Evolutionary conservation across 1,284 basidiomycete species (phyloP).

Genomic region (Thecaphora thlaspeos): DNA sequence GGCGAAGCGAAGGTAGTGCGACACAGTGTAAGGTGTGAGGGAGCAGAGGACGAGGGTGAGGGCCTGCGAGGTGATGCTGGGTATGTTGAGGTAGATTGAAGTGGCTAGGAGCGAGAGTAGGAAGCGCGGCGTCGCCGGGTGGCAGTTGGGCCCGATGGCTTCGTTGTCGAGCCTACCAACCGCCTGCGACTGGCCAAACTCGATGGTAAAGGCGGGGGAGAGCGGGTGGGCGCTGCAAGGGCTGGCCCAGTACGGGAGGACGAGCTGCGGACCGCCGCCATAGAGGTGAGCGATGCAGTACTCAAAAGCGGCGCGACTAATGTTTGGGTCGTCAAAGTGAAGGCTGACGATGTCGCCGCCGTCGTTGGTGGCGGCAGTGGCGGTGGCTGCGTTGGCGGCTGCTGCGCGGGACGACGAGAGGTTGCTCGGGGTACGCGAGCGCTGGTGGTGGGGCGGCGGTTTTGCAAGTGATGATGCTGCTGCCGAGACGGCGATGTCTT

Average conservation of each 20-base stretch:
- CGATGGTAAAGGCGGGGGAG: slow-evolving; percentile 65
- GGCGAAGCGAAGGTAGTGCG: slow-evolving; percentile 79
- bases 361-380: background rate
- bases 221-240: slow-evolving; percentile 33
- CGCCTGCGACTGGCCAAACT: background rate
- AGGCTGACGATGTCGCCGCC: slow-evolving; percentile 28
- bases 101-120: slow-evolving; percentile 83
- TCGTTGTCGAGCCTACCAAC: slow-evolving; percentile 61
- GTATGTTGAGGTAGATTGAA: slow-evolving; percentile 79
- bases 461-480: slow-evolving; percentile 26
- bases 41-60: slow-evolving; percentile 72
- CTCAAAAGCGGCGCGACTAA: slow-evolving; percentile 48
- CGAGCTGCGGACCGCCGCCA: slow-evolving; percentile 40
- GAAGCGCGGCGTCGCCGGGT: slow-evolving; percentile 76
- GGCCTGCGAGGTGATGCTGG: slow-evolving; percentile 72
- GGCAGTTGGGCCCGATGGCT: slow-evolving; percentile 55
- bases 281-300: slow-evolving; percentile 51
- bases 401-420: background rate
- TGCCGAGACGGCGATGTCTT: slow-evolving; percentile 30
- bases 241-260: slow-evolving; percentile 44
- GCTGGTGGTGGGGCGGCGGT: background rate
- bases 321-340: slow-evolving; percentile 50
- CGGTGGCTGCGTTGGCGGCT: background rate
- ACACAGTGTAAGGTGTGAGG: slow-evolving; percentile 75
- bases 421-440: background rate